phyloP scores from a whole-genome alignment of 2,329 filamentous ascomycete species.

The Fusarium cicatricum region DNA sequence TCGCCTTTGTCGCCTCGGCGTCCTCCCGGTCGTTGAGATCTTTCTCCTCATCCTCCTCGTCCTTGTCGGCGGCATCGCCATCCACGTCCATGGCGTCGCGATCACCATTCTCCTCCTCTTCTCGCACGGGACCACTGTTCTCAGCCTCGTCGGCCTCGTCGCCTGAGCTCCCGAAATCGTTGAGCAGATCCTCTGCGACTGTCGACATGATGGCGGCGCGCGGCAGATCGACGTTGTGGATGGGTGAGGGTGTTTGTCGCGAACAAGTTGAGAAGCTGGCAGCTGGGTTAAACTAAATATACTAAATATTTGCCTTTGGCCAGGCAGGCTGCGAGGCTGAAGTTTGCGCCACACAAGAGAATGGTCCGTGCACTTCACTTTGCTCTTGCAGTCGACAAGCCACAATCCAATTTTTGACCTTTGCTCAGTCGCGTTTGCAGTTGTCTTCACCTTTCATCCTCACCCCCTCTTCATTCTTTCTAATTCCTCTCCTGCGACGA shows the following conservation, averaged over 20 bases:
- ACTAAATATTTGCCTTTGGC: conserved; percentile 23
- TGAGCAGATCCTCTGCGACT: conserved; percentile 88
- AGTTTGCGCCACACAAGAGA: conserved; percentile 29
- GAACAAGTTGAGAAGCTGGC: conserved; percentile 13
- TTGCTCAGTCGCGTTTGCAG: conserved; percentile 32
- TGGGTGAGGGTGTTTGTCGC: conserved; percentile 23
- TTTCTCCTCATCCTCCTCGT: conserved; percentile 57
- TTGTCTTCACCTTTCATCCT: conserved; percentile 22
- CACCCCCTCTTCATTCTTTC: conserved; percentile 5
- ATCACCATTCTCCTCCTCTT: conserved; percentile 53
- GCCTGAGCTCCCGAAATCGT: conserved; percentile 72
- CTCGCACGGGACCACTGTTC: conserved; percentile 57
- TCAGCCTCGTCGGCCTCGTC: conserved; percentile 75
- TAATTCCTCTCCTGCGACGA: neutral
- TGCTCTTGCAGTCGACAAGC: conserved; percentile 23
- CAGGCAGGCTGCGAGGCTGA: conserved; percentile 41
- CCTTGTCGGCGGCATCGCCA: conserved; percentile 51
- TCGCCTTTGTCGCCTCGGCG: conserved; percentile 76
- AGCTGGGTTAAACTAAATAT: conserved; percentile 28
- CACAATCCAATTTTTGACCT: conserved; percentile 39
- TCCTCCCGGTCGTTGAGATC: conserved; percentile 63
- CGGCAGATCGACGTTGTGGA: conserved; percentile 8
- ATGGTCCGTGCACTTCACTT: conserved; percentile 17
- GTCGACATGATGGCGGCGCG: conserved; percentile 74
- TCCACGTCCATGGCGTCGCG: conserved; percentile 62